Conservation (phyloP, 169 alveolate genomes). For the Plasmodium malariae region DNA sequence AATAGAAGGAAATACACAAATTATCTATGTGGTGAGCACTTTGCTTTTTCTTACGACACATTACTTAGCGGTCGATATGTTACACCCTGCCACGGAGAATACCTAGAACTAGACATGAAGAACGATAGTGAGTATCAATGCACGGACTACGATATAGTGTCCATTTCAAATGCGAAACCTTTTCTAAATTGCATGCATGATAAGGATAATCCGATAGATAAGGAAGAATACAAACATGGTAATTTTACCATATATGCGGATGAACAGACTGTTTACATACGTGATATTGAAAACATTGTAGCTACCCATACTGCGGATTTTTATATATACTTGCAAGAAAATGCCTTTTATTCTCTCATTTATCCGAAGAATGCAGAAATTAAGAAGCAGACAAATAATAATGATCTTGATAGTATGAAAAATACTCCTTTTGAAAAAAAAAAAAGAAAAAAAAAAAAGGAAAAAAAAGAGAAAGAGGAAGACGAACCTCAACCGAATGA, state of each 20-base stretch:
- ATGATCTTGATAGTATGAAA: neutral
- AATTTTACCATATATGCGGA: constrained; percentile 33
- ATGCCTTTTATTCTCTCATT: constrained; percentile 19
- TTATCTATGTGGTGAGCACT: neutral
- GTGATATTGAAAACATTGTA: constrained; percentile 8
- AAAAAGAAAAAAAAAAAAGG: constrained; percentile 4
- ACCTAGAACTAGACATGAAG: neutral
- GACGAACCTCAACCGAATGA: neutral
- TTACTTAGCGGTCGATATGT: constrained; percentile 9
- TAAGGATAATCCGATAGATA: neutral
- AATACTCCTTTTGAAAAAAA: neutral
- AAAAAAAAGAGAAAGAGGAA: neutral
- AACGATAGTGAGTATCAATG: neutral
- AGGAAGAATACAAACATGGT: neutral
- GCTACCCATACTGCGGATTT: constrained; percentile 29
- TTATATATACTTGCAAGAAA: constrained; percentile 25
- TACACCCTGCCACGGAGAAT: neutral
- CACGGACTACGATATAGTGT: neutral
- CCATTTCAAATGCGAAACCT: constrained; percentile 32
- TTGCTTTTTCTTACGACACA: neutral
- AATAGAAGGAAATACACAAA: too few species aligned
- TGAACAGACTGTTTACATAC: constrained; percentile 17
- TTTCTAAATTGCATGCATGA: neutral
- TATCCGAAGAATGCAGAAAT: neutral
- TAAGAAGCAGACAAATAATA: neutral